Evolutionary conservation across 2,329 filamentous ascomycete genomes (phyloP).

Genomic region (Paracorniculantispora psalliotae): DNA sequence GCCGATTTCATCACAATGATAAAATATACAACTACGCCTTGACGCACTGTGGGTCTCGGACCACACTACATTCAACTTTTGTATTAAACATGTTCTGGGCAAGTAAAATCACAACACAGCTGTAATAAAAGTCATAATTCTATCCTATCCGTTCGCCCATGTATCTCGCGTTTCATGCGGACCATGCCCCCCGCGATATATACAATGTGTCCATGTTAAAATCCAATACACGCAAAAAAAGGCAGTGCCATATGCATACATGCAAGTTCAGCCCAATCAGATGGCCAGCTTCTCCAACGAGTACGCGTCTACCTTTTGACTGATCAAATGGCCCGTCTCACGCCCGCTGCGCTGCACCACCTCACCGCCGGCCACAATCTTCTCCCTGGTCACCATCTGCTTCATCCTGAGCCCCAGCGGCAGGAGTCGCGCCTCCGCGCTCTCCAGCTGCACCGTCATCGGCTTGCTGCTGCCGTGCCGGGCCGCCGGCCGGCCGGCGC

Average conservation of each 20-base stretch:
- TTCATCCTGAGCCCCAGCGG: slow-evolving; percentile 68
- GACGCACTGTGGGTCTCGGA: no score
- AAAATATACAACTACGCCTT: no score
- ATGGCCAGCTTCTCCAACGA: slow-evolving; percentile 72
- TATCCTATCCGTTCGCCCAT: background rate
- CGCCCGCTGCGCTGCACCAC: slow-evolving; percentile 62
- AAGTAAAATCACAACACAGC: no score
- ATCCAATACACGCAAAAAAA: background rate
- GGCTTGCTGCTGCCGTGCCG: slow-evolving; percentile 39
- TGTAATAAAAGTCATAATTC: background rate
- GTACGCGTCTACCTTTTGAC: slow-evolving; percentile 76
- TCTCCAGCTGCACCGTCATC: slow-evolving; percentile 37
- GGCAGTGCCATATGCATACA: background rate
- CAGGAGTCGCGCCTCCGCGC: slow-evolving; percentile 48
- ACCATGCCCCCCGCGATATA: background rate
- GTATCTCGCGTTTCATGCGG: background rate
- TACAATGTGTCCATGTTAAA: background rate
- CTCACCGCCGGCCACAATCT: slow-evolving; percentile 66
- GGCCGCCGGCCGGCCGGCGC: slow-evolving; percentile 19
- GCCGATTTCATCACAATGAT: no score
- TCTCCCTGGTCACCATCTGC: slow-evolving; percentile 43
- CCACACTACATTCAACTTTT: no score
- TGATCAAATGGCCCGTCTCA: slow-evolving; percentile 72
- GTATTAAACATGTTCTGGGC: no score
- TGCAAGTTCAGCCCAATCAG: slow-evolving; percentile 32